These are phyloP conservation scores for Phanerochaete sordida DNA, from an alignment of 768 basidiomycete species.

Conservation along the genomic window DNA sequence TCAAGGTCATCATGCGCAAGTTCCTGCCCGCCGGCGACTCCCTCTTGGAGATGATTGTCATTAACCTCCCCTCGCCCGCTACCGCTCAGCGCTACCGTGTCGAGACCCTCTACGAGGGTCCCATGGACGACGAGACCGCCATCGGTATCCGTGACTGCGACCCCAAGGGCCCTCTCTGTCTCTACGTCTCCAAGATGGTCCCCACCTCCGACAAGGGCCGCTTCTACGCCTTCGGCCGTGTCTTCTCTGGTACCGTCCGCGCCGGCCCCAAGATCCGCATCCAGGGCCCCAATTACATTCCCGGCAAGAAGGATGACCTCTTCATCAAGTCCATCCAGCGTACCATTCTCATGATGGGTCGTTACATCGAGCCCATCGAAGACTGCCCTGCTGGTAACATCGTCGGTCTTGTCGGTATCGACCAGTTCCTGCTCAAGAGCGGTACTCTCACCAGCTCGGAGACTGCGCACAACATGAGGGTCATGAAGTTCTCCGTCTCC, in stretches of 20 bases:
- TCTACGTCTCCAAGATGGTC: conserved; percentile 99
- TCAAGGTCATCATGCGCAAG: conserved; percentile 98
- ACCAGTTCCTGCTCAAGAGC: conserved; percentile 99
- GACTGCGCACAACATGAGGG: conserved; percentile 99
- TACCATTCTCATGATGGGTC: conserved; percentile 99
- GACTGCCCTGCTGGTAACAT: conserved; percentile 99
- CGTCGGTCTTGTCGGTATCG: conserved; percentile 97
- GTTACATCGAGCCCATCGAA: conserved; percentile 97
- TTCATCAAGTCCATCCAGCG: conserved; percentile 98
- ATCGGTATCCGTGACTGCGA: conserved; percentile 98
- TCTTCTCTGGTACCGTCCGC: conserved; percentile 97
- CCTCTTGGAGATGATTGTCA: conserved; percentile 99
- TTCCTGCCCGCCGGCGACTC: conserved; percentile 99
- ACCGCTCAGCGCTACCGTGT: conserved; percentile 99
- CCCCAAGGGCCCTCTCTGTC: conserved; percentile 91
- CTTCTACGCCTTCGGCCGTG: conserved; percentile 99
- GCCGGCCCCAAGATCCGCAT: conserved; percentile 99
- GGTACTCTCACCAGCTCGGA: conserved; percentile 97
- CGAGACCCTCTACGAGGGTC: conserved; percentile 99
- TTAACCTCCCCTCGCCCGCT: conserved; percentile 95
- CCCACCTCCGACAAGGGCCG: conserved; percentile 99
- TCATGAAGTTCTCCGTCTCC: conserved; percentile 99
- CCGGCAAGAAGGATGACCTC: conserved; percentile 97
- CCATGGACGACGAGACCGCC: conserved; percentile 99
- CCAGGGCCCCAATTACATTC: conserved; percentile 97